Evolutionary conservation across 2,329 filamentous ascomycete genomes (phyloP).

Genomic region (Pseudogymnoascus sp.): DNA sequence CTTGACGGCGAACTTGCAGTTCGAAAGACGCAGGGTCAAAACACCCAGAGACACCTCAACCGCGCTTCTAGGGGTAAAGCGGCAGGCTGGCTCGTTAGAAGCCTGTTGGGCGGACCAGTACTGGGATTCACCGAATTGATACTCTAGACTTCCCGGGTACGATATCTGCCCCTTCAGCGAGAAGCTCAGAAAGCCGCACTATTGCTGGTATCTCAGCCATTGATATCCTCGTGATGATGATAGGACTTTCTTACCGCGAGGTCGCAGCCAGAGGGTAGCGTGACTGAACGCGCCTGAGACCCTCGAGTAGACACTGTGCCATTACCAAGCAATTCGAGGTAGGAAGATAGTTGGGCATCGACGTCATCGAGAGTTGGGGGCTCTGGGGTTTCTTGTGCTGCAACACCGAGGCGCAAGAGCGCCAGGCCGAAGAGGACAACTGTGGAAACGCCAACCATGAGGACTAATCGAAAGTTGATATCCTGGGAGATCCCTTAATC

Average conservation of each 20-base stretch:
- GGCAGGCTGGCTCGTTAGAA: slow-evolving; percentile 15
- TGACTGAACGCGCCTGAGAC: background rate
- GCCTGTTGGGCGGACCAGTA: slow-evolving; percentile 18
- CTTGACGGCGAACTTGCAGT: slow-evolving; percentile 20
- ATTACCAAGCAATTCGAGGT: background rate
- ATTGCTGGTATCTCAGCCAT: background rate
- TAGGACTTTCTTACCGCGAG: background rate
- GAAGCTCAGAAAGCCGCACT: slow-evolving; percentile 16
- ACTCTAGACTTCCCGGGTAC: slow-evolving; percentile 13
- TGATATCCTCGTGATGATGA: background rate
- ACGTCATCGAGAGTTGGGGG: background rate
- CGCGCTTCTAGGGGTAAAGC: slow-evolving; percentile 6
- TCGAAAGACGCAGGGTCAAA: slow-evolving; percentile 9
- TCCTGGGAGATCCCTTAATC: background rate
- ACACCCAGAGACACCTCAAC: slow-evolving; percentile 4
- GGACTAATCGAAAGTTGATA: background rate
- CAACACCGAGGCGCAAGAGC: background rate
- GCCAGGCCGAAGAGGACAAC: background rate
- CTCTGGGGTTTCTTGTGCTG: background rate
- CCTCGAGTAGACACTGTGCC: background rate
- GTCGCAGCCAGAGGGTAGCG: slow-evolving; percentile 2
- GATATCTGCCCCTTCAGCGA: slow-evolving; percentile 14
- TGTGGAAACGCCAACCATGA: slow-evolving; percentile 1
- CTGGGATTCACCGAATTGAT: slow-evolving; percentile 13
- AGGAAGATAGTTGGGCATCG: background rate